phyloP scores from a whole-genome alignment of 2,329 filamentous ascomycete genomes.

The Colletotrichum australisinense region DNA sequence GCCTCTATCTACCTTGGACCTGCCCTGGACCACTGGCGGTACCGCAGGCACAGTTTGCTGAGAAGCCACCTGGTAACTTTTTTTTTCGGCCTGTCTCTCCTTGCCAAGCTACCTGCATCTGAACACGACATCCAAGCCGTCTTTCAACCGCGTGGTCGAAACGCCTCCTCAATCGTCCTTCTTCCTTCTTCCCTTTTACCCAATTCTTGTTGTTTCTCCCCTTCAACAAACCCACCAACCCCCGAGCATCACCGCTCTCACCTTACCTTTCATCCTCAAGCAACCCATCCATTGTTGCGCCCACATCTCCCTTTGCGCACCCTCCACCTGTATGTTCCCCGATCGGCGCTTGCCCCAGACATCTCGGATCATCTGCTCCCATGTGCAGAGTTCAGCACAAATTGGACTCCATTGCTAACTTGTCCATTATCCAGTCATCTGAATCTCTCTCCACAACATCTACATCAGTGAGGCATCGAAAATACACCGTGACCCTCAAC shows the following conservation, averaged over 20 bases:
- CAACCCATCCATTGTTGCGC: slow-evolving; percentile 23
- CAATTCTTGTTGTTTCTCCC: background rate
- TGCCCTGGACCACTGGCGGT: slow-evolving; percentile 40
- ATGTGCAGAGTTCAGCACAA: slow-evolving; percentile 6
- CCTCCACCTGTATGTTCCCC: slow-evolving; percentile 22
- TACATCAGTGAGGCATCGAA: slow-evolving; percentile 7
- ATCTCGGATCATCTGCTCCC: slow-evolving; percentile 10
- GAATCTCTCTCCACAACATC: background rate
- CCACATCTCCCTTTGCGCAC: slow-evolving; percentile 14
- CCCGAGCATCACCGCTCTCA: slow-evolving; percentile 16
- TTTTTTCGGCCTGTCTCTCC: slow-evolving; percentile 26
- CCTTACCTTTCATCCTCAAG: slow-evolving; percentile 37
- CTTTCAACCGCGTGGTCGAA: slow-evolving; percentile 33
- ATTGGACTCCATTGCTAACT: slow-evolving; percentile 10
- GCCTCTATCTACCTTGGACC: background rate
- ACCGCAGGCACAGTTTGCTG: slow-evolving; percentile 44
- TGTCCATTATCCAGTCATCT: background rate
- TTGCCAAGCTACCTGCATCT: slow-evolving; percentile 32
- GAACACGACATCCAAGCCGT: slow-evolving; percentile 34
- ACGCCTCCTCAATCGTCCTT: slow-evolving; percentile 35
- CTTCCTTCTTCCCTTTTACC: slow-evolving; percentile 27
- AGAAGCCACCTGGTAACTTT: slow-evolving; percentile 37
- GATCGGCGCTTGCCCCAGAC: slow-evolving; percentile 5
- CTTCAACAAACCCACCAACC: slow-evolving; percentile 2
- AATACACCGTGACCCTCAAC: background rate